Base-by-base conservation (phyloP, 2,329 filamentous ascomycete genomes). In the Niveomyces coronatus region DNA sequence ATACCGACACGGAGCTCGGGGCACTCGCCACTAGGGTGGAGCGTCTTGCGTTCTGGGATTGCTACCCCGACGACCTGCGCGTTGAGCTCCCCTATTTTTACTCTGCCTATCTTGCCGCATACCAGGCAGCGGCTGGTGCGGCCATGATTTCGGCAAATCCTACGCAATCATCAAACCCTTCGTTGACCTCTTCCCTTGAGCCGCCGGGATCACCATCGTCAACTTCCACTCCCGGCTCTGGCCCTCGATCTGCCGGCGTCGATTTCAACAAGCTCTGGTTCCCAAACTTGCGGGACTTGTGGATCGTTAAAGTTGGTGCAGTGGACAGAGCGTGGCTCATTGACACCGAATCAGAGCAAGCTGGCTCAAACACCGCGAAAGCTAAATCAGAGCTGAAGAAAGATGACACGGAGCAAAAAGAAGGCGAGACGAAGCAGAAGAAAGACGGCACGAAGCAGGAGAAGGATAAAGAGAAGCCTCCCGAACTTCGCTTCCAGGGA, bases 251-350 rank as follows among this genome's bases (percentile, higher is more conserved):
- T 3, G 31, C 37, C 5, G 37, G n/a, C 9, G 53, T 62, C 24
- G 56, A 57, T 28, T 60, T 61, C 36, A 55, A 58, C 39, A 52
- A 54, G 14, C 54, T 61, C 28, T 60, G 57, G 56, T 62, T 62
- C 31, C 59, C 59, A 4, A 61, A 61, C 41, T 41, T 61, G 32
- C 49, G 53, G 24, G 57, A 62, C 14, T 40, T 61, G 15, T 62
- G 59, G 59, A 57, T 62, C 42, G 51, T 62, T 42, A 62, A 62
- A 42, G 50, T 62, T 39, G 59, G 58, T 16, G 56, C 60, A 33
- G 53, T 62, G 10, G 56, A 61, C 32, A 47, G 50, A 28, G 54
- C 49, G 10, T 62, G 59, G 59, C 54, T 54, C 48, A 47, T 62
- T 18, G 50, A 49, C 18, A 50, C 53, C n/a, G 55, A 62, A 35